A percentile compares a stretch with the other conserved stretches of the same genome.
phyloP scores from a whole-genome alignment of 495 filamentous ascomycete genomes.

The Astrothelium subdiscretum region DNA sequence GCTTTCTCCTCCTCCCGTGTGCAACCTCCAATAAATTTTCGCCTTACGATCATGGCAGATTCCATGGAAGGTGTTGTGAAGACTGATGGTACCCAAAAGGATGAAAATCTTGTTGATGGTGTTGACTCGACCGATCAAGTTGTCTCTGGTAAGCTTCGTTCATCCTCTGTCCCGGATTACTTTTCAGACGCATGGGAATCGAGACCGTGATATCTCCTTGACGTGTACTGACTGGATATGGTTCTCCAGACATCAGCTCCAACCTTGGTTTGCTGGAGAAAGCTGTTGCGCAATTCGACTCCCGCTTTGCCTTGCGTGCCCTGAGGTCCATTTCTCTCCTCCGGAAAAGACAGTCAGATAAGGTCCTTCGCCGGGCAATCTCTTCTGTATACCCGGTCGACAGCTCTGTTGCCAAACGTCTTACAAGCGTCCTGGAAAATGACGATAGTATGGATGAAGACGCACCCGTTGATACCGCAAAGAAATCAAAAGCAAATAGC shows the following conservation, averaged over 20 bases:
- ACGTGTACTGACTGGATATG: slow-evolving; percentile 13
- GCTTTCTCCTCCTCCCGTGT: slow-evolving; percentile 1
- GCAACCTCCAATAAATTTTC: background rate
- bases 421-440: slow-evolving; percentile 44
- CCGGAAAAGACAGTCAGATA: slow-evolving; percentile 75
- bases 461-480: slow-evolving; percentile 28
- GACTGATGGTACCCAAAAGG: background rate
- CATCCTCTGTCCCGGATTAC: too few relatives aligned
- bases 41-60: slow-evolving; percentile 23
- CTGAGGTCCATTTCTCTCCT: slow-evolving; percentile 90
- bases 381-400: slow-evolving; percentile 63
- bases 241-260: slow-evolving; percentile 69
- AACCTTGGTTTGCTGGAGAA: slow-evolving; percentile 86
- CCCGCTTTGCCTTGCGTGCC: slow-evolving; percentile 85
- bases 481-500: slow-evolving; percentile 48
- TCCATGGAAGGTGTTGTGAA: slow-evolving; percentile 30
- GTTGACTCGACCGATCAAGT: background rate
- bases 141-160: background rate
- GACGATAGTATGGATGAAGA: slow-evolving; percentile 40
- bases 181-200: background rate
- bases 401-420: slow-evolving; percentile 51
- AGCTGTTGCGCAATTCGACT: slow-evolving; percentile 86
- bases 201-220: background rate
- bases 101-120: slow-evolving; percentile 5
- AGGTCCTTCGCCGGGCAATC: slow-evolving; percentile 69